Conservation (phyloP, 1,284 basidiomycete species). For the Bondarzewia mesenterica region DNA sequence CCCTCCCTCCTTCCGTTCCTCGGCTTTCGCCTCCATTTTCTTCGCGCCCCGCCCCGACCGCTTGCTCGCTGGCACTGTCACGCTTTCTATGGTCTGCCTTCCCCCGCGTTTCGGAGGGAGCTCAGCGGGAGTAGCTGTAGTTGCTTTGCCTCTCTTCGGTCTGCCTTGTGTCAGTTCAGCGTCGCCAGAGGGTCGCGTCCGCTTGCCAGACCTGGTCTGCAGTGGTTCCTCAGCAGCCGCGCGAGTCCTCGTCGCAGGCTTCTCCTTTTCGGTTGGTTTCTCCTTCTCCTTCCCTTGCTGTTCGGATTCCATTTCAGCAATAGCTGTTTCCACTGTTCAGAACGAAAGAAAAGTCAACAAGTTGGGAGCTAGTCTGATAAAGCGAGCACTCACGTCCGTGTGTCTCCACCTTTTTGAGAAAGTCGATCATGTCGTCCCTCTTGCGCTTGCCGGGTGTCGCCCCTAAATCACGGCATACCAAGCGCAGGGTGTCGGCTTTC, state of each 20-base stretch:
- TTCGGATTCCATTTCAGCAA: slow-evolving; percentile 10
- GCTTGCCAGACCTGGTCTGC: slow-evolving; percentile 9
- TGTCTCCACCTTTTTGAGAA: slow-evolving; percentile 9
- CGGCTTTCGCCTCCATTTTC: neutral
- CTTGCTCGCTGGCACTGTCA: slow-evolving; percentile 1
- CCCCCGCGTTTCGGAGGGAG: slow-evolving; percentile 6
- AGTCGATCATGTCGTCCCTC: slow-evolving; percentile 16
- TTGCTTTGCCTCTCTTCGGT: slow-evolving; percentile 2
- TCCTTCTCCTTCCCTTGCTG: slow-evolving; percentile 7
- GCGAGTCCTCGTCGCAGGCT: neutral
- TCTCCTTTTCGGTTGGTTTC: neutral
- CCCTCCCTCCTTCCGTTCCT: slow-evolving; percentile 6
- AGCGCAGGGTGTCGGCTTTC: slow-evolving; percentile 18
- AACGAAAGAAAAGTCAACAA: neutral
- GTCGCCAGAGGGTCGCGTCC: slow-evolving; percentile 1
- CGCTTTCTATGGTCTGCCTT: slow-evolving; percentile 7
- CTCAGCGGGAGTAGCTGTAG: slow-evolving; percentile 6
- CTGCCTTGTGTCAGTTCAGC: neutral
- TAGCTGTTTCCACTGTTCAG: slow-evolving; percentile 10
- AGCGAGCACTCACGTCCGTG: slow-evolving; percentile 10
- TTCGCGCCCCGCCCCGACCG: neutral
- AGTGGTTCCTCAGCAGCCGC: neutral
- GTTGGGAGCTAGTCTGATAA: neutral
- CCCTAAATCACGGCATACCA: slow-evolving; percentile 20
- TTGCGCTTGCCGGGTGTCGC: slow-evolving; percentile 13